Base-by-base conservation (phyloP, 805 yeast genomes). In the Diddensiella transvaalensis region DNA sequence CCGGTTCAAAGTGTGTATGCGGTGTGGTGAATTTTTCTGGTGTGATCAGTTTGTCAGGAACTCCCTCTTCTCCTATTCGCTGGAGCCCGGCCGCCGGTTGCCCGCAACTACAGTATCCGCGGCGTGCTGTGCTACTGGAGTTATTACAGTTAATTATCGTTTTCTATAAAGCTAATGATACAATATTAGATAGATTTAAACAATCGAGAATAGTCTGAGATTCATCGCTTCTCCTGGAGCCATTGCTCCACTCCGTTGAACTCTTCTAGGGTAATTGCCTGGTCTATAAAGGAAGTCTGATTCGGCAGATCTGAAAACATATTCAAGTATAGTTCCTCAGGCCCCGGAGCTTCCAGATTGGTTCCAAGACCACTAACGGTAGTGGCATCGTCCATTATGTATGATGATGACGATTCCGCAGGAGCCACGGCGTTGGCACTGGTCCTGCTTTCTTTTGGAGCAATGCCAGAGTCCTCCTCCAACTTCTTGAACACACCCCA, bases 291-390 rank as follows among this genome's bases (percentile, higher is more conserved):
- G 24, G 63, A 58, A 4, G 67, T 63, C 37, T 62, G 66, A 46
- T 63, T 63, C 3, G 67, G 67, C 39, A 63, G 46, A 42, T 59
- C 62, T 10, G 67, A 63, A 50, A 63, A 63, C 67, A 63, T 63
- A 39, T 54, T 61, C 18, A 63, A 44, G 33, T 53, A 60, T 45
- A 58, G 60, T 18, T 58, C 59, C 40, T 62, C 65, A 4, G 41
- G 33, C 6, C n/a, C 26, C n/a, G n/a, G 23, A 4, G 32, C 33
- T 4, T n/a, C 43, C 30, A 22, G 32, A 26, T 13, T 8, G 8
- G 32, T 23, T 13, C 29, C 26, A 40, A 19, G 23, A 6, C 17
- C 24, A 17, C 10, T 38, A 15, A 11, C 17, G 8, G 41, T 38
- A 8, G 41, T 8, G 19, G 41, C 10, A 19, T 6, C 23, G 10